Conservation (phyloP, 2,329 filamentous ascomycete genomes). For the Phoma herbarum region DNA sequence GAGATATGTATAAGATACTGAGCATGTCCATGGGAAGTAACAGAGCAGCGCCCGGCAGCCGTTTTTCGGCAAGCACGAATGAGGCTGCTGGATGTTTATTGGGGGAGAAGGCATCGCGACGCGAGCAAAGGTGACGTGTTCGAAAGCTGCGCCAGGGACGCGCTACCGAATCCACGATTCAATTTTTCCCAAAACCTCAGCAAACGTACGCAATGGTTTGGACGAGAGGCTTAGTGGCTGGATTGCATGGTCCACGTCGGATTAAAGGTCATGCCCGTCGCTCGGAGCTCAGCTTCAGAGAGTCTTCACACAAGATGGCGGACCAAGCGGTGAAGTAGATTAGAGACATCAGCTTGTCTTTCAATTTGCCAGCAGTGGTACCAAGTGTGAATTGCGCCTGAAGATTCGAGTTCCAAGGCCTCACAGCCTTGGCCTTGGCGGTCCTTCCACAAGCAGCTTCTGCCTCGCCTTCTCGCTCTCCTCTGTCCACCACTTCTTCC, state of each 20-base stretch:
- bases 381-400: not conserved
- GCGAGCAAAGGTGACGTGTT: not conserved
- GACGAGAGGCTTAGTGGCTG: not conserved
- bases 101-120: not conserved
- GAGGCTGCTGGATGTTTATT: not conserved
- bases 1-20: not conserved
- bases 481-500: constrained; percentile 67
- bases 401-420: not conserved
- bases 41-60: not conserved
- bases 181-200: not conserved
- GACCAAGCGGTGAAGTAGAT: not conserved
- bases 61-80: not conserved
- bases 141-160: not conserved
- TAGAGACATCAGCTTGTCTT: not conserved
- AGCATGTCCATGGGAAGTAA: not conserved
- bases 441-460: not conserved
- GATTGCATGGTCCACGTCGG: not conserved
- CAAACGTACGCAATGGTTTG: not conserved
- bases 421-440: constrained; percentile 5
- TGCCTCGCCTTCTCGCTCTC: constrained; percentile 55
- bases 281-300: not conserved
- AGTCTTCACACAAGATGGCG: not conserved
- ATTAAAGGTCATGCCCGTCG: not conserved
- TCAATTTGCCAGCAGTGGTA: not conserved
- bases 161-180: not conserved